These are phyloP conservation scores for Daldinia eschscholtzii DNA, from an alignment of 2,329 filamentous ascomycete genomes.

Conservation along the genomic window DNA sequence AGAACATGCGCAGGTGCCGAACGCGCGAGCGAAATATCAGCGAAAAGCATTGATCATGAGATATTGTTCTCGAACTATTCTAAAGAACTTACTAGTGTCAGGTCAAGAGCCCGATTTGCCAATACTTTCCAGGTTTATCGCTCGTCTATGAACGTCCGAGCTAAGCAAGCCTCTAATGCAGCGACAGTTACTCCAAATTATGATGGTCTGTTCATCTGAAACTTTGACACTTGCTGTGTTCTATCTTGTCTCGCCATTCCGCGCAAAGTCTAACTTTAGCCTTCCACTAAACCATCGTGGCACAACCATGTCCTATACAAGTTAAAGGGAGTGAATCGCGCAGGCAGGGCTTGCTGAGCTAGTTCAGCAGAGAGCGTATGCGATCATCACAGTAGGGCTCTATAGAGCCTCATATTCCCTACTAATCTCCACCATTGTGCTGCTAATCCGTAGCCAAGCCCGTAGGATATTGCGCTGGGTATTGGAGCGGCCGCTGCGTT, in stretches of 20 bases:
- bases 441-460: not conserved
- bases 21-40: not conserved
- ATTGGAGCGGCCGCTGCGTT: not conserved
- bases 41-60: not conserved
- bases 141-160: constrained; percentile 3
- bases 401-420: not conserved
- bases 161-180: not conserved
- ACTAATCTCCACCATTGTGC: constrained; percentile 1
- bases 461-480: not conserved
- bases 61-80: not conserved
- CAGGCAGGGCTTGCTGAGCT: not conserved
- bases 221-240: not conserved
- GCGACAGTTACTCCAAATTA: not conserved
- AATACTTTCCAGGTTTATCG: constrained; percentile 1
- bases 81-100: not conserved
- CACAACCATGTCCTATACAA: not conserved
- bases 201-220: not conserved
- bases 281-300: not conserved
- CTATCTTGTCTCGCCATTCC: constrained; percentile 17
- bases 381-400: not conserved
- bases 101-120: constrained; percentile 9
- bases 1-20: constrained; percentile 3
- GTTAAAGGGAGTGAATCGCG: not conserved
- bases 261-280: not conserved
- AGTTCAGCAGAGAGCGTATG: not conserved